These are phyloP conservation scores for Cercospora canescens DNA, from an alignment of 2,329 filamentous ascomycete species.

Conservation along the genomic window DNA sequence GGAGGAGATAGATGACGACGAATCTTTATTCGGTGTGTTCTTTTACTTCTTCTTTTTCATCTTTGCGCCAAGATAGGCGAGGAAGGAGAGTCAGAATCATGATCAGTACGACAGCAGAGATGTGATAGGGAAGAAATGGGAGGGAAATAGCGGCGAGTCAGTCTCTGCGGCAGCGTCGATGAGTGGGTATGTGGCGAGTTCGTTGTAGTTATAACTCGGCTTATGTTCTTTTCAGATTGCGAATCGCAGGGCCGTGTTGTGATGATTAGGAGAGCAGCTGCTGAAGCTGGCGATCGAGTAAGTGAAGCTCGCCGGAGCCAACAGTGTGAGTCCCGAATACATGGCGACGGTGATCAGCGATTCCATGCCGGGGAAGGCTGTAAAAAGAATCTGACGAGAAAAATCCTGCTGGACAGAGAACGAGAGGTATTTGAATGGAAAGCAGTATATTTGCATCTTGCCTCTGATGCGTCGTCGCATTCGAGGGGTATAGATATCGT, in stretches of 20 bases:
- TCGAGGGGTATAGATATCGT: constrained; percentile 34
- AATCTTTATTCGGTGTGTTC: constrained; percentile 60
- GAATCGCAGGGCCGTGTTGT: no score
- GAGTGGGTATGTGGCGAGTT: constrained; percentile 37
- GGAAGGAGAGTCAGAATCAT: constrained; percentile 68
- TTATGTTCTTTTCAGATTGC: background rate
- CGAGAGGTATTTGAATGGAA: constrained; percentile 35
- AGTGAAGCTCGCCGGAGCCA: constrained; percentile 57
- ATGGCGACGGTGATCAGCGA: constrained; percentile 59
- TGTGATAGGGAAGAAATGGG: constrained; percentile 39
- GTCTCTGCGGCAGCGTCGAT: constrained; percentile 49
- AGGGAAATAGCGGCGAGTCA: constrained; percentile 45
- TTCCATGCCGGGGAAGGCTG: constrained; percentile 35
- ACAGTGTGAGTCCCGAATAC: constrained; percentile 56
- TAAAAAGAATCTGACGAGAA: constrained; percentile 51
- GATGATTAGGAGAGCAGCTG: no score
- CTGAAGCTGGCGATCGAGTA: constrained; percentile 58
- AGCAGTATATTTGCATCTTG: constrained; percentile 34
- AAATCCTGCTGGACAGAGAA: constrained; percentile 50
- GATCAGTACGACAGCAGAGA: constrained; percentile 65
- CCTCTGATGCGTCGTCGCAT: constrained; percentile 35
- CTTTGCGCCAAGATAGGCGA: constrained; percentile 56
- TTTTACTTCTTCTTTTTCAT: no score
- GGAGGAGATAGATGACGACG: constrained; percentile 66
- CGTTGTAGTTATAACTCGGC: constrained; percentile 56